Percentiles rank a stretch among this genome's conserved stretches.
These are phyloP conservation scores for Cystoisospora suis DNA, from an alignment of 169 alveolate species.

Conservation along the genomic window DNA sequence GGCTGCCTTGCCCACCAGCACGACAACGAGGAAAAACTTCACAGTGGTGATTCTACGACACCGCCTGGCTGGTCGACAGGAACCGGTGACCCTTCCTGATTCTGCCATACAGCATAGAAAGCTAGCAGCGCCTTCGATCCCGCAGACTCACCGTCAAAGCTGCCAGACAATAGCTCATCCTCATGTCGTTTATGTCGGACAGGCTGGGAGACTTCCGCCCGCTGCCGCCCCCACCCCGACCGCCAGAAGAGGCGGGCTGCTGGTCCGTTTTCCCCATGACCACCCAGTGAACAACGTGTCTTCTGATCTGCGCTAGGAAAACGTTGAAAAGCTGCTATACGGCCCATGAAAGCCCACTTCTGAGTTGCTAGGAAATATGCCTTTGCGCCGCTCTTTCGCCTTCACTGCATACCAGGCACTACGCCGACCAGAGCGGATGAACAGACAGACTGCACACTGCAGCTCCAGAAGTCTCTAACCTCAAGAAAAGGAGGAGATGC, in stretches of 20 bases:
- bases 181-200: neutral
- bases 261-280: neutral
- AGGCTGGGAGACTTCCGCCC: neutral
- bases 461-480: too few species aligned
- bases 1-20: neutral
- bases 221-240: neutral
- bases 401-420: too few species aligned
- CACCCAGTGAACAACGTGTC: neutral
- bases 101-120: neutral
- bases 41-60: neutral
- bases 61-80: neutral
- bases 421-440: too few species aligned
- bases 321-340: too few species aligned
- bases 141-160: neutral
- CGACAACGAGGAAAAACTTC: neutral
- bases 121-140: neutral
- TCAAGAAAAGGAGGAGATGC: too few species aligned
- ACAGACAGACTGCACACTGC: too few species aligned
- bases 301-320: neutral
- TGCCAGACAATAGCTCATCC: slow-evolving; percentile 5
- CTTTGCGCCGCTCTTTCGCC: too few species aligned
- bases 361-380: too few species aligned
- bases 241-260: neutral
- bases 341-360: too few species aligned
- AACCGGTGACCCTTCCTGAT: too few species aligned